Percentiles rank a stretch among this genome's conserved stretches.
Conservation (phyloP, 164 flowering plant species). For the Dillenia suffruticosa region DNA sequence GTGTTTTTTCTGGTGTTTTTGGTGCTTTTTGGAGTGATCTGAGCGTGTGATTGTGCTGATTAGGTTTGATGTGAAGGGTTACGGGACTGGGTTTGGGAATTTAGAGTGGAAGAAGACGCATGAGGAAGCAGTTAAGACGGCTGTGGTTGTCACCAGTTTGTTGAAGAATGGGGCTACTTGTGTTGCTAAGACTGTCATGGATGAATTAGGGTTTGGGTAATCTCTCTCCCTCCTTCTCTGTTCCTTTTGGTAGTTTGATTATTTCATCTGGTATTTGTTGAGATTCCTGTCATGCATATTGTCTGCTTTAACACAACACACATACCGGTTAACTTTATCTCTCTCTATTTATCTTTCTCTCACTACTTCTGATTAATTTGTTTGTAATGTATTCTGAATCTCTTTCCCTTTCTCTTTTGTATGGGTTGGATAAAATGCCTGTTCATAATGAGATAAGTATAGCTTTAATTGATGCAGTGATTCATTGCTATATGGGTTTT, state of each 20-base stretch:
- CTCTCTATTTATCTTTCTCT: background rate
- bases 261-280: too few relatives aligned
- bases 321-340: too few relatives aligned
- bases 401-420: too few relatives aligned
- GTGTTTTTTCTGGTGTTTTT: conserved; percentile 3
- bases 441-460: too few relatives aligned
- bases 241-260: conserved; percentile 3
- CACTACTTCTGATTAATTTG: too few relatives aligned
- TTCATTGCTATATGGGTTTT: too few relatives aligned
- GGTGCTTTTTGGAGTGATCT: background rate
- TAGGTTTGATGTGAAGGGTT: conserved; percentile 81
- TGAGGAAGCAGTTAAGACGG: conserved; percentile 63
- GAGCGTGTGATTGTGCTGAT: conserved; percentile 1
- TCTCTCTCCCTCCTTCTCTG: background rate
- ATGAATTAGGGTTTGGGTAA: conserved; percentile 81
- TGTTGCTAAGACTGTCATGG: conserved; percentile 90
- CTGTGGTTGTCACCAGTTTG: conserved; percentile 53
- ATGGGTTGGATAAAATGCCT: too few relatives aligned
- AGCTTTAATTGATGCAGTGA: too few relatives aligned
- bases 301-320: too few relatives aligned
- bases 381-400: too few relatives aligned
- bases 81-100: conserved; percentile 86
- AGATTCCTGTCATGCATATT: too few relatives aligned
- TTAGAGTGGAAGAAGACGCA: conserved; percentile 80
- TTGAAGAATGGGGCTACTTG: conserved; percentile 89